Conservation (phyloP, 306 rosid species). For the Erythrophleum fordii region DNA sequence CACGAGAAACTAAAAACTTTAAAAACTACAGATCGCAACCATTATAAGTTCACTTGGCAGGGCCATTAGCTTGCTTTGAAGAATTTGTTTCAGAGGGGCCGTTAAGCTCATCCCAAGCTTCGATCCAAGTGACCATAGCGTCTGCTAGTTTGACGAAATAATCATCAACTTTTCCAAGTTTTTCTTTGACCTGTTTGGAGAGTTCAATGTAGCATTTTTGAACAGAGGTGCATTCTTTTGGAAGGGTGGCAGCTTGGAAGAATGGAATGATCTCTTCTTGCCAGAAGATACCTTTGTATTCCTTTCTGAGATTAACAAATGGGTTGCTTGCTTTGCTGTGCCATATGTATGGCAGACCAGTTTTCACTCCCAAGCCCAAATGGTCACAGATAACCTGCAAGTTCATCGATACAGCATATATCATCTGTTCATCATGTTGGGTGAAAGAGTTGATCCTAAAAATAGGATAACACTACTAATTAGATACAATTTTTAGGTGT, state of each 20-base stretch:
- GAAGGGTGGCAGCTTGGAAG: conserved; percentile 68
- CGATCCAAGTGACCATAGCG: conserved; percentile 95
- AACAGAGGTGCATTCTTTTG: conserved; percentile 72
- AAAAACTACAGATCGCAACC: conserved; percentile 28
- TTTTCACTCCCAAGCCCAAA: conserved; percentile 79
- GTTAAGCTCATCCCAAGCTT: conserved; percentile 91
- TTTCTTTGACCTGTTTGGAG: conserved; percentile 81
- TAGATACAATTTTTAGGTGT: neutral
- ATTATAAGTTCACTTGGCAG: conserved; percentile 50
- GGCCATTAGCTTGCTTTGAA: conserved; percentile 42
- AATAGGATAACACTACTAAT: neutral
- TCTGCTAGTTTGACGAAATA: conserved; percentile 78
- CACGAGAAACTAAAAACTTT: conserved; percentile 21
- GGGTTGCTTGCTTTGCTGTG: conserved; percentile 99
- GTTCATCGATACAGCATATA: conserved; percentile 7
- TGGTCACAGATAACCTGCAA: conserved; percentile 85
- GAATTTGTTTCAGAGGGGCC: conserved; percentile 49
- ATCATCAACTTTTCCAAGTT: conserved; percentile 66
- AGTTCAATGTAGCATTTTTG: conserved; percentile 85
- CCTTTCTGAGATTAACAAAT: conserved; percentile 85
- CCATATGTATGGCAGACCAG: conserved; percentile 93
- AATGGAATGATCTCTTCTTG: conserved; percentile 89
- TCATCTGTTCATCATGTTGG: conserved; percentile 7
- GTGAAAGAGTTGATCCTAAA: neutral
- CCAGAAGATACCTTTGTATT: conserved; percentile 91